Evolutionary conservation across 306 rosid species (phyloP), one percentile per base, ranked within the genome.

Genomic region (Begonia loranthoides): DNA sequence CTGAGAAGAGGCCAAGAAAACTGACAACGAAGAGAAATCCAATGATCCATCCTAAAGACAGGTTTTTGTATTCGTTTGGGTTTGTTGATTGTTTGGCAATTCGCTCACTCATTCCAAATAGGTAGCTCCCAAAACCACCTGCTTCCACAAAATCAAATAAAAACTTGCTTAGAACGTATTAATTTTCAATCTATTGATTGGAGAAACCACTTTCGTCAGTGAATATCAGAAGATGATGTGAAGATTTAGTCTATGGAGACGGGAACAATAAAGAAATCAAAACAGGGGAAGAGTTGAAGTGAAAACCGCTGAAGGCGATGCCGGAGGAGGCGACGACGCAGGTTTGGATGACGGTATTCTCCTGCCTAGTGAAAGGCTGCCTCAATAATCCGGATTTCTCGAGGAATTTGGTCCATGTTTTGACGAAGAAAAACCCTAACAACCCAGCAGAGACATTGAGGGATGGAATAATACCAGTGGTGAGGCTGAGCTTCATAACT

Each of bases 1-100:
- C 73, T 0, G 79, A 74, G 79, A 74, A 69, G 58, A 74, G 79
- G 13, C 79, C 79, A 4, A 74, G 74, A 59, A 74, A 74, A 62
- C 79, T 74, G 14, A 74, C 79, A 15, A 66, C 66, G 48, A 74
- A 74, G 22, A 74, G 67, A 50, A 74, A 69, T 13, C 55, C 76
- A 48, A 69, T 74, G 5, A 69, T 54, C 79, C 79, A 74, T 12
- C 66, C 60, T 46, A 74, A 41, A 4, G 61, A 45, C 1, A 67
- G 79, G 36, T 74, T 53, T 40, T 74, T 74, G 60, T 16, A 52
- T 44, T 69, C 79, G 13, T 9, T 48, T 0, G 12, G 55, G 72
- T 64, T 61, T 12, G 59, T 12, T 54, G 79, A 70, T 46, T 62
- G 62, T 6, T 28, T 56, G 22, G 79, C 79, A 38, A 66, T 47